Evolutionary conservation across 805 yeast species (phyloP), one percentile per base, ranked within the genome.

Genomic region (Teunomyces atbi): DNA sequence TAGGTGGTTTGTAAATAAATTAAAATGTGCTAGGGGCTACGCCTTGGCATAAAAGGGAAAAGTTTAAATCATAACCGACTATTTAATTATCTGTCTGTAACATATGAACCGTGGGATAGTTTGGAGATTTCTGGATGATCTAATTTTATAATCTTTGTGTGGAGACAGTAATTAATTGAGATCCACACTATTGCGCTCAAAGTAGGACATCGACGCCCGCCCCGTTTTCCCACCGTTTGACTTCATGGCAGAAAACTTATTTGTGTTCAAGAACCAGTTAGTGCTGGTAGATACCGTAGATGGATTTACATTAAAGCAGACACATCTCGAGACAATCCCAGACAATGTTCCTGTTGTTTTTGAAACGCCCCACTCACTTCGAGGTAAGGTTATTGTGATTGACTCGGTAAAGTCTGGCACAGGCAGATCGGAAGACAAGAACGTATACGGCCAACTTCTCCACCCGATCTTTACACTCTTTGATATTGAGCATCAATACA

Each of bases 381-480:
- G 46, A 12, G 32, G 27, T 12, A 44, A 41, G 13, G 35, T 51
- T 32, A 37, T 26, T 23, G 60, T 80, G 1, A 55, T 79, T n/a
- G 84, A 80, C 50, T 79, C 84, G 1, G 51, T 73, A 4, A 63
- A 61, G 16, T 77, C 84, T 0, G 84, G 84, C 1, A 66, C 64
- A 1, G 77, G 81, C 6, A 59, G 76, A 41, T 29, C 50, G 1
- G 56, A 54, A 5, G 34, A 45, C 21, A 48, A 50, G 19, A 60
- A 77, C 48, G 55, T 82, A 8, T 81, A 78, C 53, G 27, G 46
- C 1, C 52, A 60, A 1, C 62, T 82, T 0, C 48, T 85, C 4
- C 45, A 59, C 23, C 87, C 88, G 3, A 49, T 83, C 1, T 67
- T 85, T 3, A 55, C 59, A 0, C 45, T 52, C 5, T 56, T 81